Conservation (phyloP, 495 filamentous ascomycete species). For the Rhizodiscina lignyota region DNA sequence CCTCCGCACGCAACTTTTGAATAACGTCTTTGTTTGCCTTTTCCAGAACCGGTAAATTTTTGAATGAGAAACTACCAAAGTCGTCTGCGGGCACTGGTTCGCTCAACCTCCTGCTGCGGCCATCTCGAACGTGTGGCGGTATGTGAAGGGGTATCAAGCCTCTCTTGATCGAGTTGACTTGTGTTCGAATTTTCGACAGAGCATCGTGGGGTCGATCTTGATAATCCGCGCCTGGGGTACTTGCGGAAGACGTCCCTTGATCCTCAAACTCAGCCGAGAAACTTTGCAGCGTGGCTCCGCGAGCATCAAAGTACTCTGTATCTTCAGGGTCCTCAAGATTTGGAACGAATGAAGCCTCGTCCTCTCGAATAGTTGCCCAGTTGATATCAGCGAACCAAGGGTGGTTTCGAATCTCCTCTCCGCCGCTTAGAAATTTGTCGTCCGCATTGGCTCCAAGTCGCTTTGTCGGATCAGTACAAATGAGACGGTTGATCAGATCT, state of each 20-base stretch:
- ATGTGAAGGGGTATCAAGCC: conserved; percentile 91
- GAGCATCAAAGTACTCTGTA: conserved; percentile 91
- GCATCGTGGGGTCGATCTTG: conserved; percentile 87
- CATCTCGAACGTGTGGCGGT: conserved; percentile 83
- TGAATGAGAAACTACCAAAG: conserved; percentile 92
- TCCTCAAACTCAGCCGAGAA: conserved; percentile 92
- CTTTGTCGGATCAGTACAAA: conserved; percentile 62
- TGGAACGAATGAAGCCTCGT: conserved; percentile 91
- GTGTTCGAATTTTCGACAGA: conserved; percentile 71
- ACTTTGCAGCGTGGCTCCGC: conserved; percentile 74
- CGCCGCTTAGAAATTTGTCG: conserved; percentile 63
- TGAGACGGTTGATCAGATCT: conserved; percentile 80
- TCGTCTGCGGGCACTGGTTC: conserved; percentile 81
- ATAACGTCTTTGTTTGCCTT: conserved; percentile 98
- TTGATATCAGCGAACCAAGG: conserved; percentile 78
- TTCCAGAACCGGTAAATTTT: conserved; percentile 89
- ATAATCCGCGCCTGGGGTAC: conserved; percentile 50
- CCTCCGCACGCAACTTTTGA: conserved; percentile 83
- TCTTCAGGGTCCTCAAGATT: conserved; percentile 87
- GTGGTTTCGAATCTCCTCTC: conserved; percentile 77
- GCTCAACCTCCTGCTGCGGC: conserved; percentile 72
- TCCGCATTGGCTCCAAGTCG: conserved; percentile 72
- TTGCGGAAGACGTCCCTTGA: conserved; percentile 49
- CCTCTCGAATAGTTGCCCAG: conserved; percentile 79
- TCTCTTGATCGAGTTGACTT: conserved; percentile 65